phyloP scores from a whole-genome alignment of 1,139 yeast genomes.

The Geotrichum carabidarum region DNA sequence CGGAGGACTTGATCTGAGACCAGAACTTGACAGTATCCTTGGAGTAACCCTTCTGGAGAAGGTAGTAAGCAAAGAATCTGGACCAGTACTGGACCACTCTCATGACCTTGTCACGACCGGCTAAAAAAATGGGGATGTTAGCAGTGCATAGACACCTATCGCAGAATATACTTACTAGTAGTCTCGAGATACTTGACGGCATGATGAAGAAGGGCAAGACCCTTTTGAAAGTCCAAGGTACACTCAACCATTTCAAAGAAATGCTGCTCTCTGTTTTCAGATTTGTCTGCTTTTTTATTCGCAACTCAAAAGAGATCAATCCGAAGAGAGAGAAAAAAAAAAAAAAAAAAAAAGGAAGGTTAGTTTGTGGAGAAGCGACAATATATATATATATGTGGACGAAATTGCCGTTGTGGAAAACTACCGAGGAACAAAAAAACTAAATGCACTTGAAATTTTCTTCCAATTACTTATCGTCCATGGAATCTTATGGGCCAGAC shows the following conservation, averaged over 20 bases:
- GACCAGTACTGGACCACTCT: slow-evolving; percentile 79
- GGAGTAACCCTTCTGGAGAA: slow-evolving; percentile 56
- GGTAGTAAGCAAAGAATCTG: slow-evolving; percentile 62
- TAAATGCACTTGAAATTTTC: too few species aligned
- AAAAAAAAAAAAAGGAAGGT: too few species aligned
- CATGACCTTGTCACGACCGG: slow-evolving; percentile 71
- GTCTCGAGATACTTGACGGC: slow-evolving; percentile 61
- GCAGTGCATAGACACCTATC: not conserved
- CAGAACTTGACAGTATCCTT: slow-evolving; percentile 48
- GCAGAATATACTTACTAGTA: slow-evolving; percentile 44
- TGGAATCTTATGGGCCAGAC: too few species aligned
- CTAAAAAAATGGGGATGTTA: slow-evolving; percentile 21
- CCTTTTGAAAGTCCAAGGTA: not conserved
- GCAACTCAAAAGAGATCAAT: not conserved
- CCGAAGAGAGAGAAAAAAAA: not conserved
- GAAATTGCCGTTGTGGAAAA: too few species aligned
- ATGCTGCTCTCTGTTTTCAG: not conserved
- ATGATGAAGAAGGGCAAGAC: slow-evolving; percentile 50
- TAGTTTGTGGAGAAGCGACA: not conserved
- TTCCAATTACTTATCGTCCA: too few species aligned
- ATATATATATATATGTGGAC: not conserved
- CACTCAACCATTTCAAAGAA: not conserved
- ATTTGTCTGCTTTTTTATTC: not conserved
- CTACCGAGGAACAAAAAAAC: too few species aligned
- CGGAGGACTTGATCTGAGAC: slow-evolving; percentile 51